Conservation (phyloP, 2,329 filamentous ascomycete genomes). For the Paraphoma chrysanthemicola region DNA sequence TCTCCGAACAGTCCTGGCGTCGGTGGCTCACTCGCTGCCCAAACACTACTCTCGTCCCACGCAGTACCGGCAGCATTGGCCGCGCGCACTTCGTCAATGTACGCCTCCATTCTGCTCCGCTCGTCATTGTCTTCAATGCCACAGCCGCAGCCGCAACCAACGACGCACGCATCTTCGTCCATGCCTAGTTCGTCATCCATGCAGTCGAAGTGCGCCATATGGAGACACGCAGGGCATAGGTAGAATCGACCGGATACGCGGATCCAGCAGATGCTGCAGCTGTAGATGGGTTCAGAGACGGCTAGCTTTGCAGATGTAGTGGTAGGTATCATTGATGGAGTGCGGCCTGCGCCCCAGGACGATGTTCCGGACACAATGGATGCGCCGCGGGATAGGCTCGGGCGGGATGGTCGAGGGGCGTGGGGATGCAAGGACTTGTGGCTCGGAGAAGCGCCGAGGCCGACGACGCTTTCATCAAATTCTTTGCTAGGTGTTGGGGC, state of each 20-base stretch:
- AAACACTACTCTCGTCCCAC: conserved; percentile 36
- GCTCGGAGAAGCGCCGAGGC: conserved; percentile 21
- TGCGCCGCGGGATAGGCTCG: conserved; percentile 34
- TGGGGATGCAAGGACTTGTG: conserved; percentile 25
- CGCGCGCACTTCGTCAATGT: conserved; percentile 36
- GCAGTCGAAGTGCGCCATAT: conserved; percentile 48
- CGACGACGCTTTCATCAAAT: conserved; percentile 24
- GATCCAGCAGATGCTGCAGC: conserved; percentile 49
- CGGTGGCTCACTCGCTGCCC: conserved; percentile 25
- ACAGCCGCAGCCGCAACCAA: conserved; percentile 38
- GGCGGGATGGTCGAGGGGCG: conserved; percentile 14
- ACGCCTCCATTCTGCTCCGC: conserved; percentile 34
- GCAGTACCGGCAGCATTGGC: conserved; percentile 31
- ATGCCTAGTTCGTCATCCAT: conserved; percentile 33
- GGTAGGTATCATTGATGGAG: conserved; percentile 11
- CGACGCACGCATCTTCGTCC: conserved; percentile 39
- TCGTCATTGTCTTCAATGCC: conserved; percentile 36
- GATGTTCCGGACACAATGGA: conserved; percentile 37
- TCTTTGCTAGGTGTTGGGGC: conserved; percentile 24
- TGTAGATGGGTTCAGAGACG: conserved; percentile 32
- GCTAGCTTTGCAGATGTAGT: conserved; percentile 14
- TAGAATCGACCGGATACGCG: conserved; percentile 44
- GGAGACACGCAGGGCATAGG: conserved; percentile 44
- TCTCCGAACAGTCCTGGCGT: conserved; percentile 24
- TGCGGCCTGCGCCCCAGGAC: conserved; percentile 16